A percentile compares a stretch with the other conserved stretches of the same genome.
phyloP scores from a whole-genome alignment of 345 rosid genomes.

The Lepidium africanum region DNA sequence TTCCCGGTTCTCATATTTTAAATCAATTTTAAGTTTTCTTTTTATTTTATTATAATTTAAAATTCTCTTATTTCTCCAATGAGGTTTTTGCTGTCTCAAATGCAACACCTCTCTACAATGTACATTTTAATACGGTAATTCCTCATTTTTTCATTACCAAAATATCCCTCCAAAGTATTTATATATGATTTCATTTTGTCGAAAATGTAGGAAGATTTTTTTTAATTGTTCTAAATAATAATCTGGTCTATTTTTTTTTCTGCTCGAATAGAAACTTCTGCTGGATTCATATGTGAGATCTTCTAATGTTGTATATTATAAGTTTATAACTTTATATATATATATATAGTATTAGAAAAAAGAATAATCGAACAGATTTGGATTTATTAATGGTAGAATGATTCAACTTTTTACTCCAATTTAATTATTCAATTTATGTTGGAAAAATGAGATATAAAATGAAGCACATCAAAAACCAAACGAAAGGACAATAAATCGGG shows the following conservation, averaged over 20 bases:
- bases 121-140: background rate
- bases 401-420: background rate
- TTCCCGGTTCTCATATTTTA: slow-evolving; percentile 7
- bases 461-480: background rate
- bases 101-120: background rate
- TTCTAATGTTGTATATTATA: no score
- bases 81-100: slow-evolving; percentile 19
- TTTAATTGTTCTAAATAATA: no score
- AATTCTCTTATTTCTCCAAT: background rate
- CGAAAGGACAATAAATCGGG: background rate
- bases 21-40: background rate
- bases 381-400: background rate
- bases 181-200: no score
- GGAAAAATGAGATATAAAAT: background rate
- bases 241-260: no score
- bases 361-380: background rate
- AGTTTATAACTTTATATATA: no score
- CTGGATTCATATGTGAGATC: background rate
- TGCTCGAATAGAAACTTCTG: no score
- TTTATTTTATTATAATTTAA: background rate
- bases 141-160: background rate
- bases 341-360: no score
- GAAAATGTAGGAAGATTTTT: no score
- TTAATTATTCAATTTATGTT: background rate
- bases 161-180: background rate